Conservation (phyloP, 2,329 filamentous ascomycete species). For the Pseudocercospora ulei region DNA sequence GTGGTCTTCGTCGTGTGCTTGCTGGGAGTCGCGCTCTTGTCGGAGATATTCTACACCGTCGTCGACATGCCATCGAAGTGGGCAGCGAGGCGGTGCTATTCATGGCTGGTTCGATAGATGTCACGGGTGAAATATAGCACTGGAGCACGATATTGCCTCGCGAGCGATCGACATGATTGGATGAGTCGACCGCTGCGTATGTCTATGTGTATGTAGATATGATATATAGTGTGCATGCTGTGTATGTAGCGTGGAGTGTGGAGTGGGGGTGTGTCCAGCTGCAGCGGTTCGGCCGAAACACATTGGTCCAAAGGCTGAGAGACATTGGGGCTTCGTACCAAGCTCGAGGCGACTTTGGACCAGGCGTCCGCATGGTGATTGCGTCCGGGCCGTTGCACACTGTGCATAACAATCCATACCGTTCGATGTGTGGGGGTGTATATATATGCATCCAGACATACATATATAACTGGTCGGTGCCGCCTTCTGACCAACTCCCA, state of each 20-base stretch:
- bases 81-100: slow-evolving; percentile 21
- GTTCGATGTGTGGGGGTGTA: no score
- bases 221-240: no score
- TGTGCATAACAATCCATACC: neutral
- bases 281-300: slow-evolving; percentile 12
- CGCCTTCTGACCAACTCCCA: no score
- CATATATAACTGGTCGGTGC: no score
- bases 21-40: slow-evolving; percentile 17
- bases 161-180: neutral
- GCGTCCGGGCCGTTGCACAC: neutral
- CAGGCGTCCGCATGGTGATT: slow-evolving; percentile 3
- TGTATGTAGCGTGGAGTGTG: no score
- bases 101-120: slow-evolving; percentile 20
- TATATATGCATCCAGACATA: no score
- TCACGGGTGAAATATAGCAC: slow-evolving; percentile 2
- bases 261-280: slow-evolving; percentile 1
- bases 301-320: neutral
- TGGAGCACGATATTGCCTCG: neutral
- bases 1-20: slow-evolving; percentile 24
- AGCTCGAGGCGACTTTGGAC: neutral
- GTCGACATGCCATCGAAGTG: slow-evolving; percentile 26
- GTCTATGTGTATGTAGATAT: no score
- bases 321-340: neutral
- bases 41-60: slow-evolving; percentile 25
- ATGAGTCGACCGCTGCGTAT: neutral